These are phyloP conservation scores for Platanthera zijinensis DNA, from an alignment of 106 monocot genomes.

Conservation along the genomic window DNA sequence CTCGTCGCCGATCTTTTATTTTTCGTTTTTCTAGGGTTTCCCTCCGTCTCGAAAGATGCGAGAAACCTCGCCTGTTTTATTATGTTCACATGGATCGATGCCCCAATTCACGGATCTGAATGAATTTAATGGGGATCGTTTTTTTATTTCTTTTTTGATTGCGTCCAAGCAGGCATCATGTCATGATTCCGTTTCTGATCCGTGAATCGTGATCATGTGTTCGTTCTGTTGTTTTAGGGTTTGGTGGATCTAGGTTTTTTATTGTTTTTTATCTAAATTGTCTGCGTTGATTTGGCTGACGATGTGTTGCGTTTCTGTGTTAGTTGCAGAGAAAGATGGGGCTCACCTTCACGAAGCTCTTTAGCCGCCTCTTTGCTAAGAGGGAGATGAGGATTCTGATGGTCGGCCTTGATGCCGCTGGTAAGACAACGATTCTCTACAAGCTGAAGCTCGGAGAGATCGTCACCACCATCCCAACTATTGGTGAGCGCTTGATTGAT, in stretches of 20 bases:
- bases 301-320: background rate
- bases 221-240: background rate
- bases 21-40: background rate
- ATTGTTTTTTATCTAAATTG: background rate
- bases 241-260: background rate
- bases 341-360: slow-evolving; percentile 18
- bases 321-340: slow-evolving; percentile 13
- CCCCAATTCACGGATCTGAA: background rate
- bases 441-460: slow-evolving; percentile 28
- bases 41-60: background rate
- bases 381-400: slow-evolving; percentile 24
- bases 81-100: background rate
- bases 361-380: slow-evolving; percentile 24
- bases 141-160: background rate
- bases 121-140: background rate
- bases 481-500: slow-evolving; percentile 11
- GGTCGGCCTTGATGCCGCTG: slow-evolving; percentile 26
- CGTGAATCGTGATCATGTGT: background rate
- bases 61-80: background rate
- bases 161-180: background rate
- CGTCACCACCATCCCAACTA: slow-evolving; percentile 23
- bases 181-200: background rate
- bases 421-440: slow-evolving; percentile 26
- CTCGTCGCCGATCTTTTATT: background rate
- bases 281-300: background rate